Conservation (phyloP, 2,329 filamentous ascomycete species). For the Fusarium decemcellulare region DNA sequence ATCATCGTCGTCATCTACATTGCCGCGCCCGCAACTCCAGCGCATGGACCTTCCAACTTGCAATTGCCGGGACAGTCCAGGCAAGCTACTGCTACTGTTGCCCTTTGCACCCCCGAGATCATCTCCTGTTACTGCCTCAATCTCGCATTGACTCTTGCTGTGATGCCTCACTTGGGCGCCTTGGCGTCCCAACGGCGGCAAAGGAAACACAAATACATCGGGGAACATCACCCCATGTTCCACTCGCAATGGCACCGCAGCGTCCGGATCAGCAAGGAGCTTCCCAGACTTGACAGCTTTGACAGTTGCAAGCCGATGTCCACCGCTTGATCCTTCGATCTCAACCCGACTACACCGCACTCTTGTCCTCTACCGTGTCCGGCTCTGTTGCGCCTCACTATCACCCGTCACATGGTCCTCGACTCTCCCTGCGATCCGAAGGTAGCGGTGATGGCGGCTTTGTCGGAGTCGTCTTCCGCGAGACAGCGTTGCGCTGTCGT, state of each 20-base stretch:
- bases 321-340: constrained; percentile 17
- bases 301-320: constrained; percentile 24
- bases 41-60: constrained; percentile 21
- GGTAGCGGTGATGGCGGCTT: no score
- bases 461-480: no score
- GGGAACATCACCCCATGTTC: constrained; percentile 35
- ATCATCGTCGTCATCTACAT: constrained; percentile 18
- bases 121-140: background rate
- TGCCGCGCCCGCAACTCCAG: constrained; percentile 16
- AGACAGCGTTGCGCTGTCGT: no score
- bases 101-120: background rate
- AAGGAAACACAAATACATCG: constrained; percentile 27
- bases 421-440: no score
- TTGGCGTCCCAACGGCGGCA: constrained; percentile 36
- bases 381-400: no score
- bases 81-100: no score
- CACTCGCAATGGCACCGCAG: constrained; percentile 42
- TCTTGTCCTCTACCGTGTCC: no score
- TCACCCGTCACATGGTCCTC: no score
- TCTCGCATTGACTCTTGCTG: no score
- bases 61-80: constrained; percentile 27
- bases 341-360: background rate
- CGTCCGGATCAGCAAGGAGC: constrained; percentile 35
- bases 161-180: constrained; percentile 23
- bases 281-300: constrained; percentile 24